These are phyloP conservation scores for Crithidia sp. DNA, from an alignment of 208 protist species.

Conservation along the genomic window DNA sequence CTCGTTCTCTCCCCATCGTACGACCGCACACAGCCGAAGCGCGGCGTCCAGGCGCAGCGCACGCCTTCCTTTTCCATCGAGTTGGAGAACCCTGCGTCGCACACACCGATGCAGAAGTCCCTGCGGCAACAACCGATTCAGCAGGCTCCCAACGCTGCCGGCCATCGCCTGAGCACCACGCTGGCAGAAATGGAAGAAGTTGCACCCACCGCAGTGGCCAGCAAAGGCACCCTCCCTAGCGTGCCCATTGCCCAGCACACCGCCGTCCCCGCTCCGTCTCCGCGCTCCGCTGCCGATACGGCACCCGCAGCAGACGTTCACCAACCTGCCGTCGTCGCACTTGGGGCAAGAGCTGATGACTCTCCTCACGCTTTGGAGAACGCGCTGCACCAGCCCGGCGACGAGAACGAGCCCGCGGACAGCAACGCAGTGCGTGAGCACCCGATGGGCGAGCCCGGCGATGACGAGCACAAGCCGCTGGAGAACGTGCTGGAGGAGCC, in stretches of 20 bases:
- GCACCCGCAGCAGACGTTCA: neutral
- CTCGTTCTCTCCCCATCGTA: neutral
- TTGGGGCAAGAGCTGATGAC: neutral
- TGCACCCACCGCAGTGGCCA: neutral
- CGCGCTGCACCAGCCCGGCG: constrained; percentile 7
- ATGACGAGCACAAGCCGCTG: constrained; percentile 23
- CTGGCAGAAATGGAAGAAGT: neutral
- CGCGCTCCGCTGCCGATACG: neutral
- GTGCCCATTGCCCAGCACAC: neutral
- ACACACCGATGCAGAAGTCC: neutral
- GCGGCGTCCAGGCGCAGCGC: neutral
- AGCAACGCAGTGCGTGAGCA: constrained; percentile 16
- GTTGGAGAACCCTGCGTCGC: constrained; percentile 3
- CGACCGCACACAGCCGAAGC: constrained; percentile 5
- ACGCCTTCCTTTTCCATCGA: constrained; percentile 3
- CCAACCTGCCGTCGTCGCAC: neutral
- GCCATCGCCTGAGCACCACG: neutral
- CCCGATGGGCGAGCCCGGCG: constrained; percentile 25
- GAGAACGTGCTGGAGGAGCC: neutral
- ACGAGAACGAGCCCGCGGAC: constrained; percentile 15
- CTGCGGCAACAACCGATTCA: neutral
- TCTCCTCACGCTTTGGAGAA: constrained; percentile 5
- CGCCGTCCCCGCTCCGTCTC: neutral
- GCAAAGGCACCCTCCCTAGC: neutral
- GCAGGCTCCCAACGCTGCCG: neutral